A percentile compares a stretch with the other conserved stretches of the same genome.
Conservation (phyloP, 495 filamentous ascomycete species). For the Annulohypoxylon moriforme region DNA sequence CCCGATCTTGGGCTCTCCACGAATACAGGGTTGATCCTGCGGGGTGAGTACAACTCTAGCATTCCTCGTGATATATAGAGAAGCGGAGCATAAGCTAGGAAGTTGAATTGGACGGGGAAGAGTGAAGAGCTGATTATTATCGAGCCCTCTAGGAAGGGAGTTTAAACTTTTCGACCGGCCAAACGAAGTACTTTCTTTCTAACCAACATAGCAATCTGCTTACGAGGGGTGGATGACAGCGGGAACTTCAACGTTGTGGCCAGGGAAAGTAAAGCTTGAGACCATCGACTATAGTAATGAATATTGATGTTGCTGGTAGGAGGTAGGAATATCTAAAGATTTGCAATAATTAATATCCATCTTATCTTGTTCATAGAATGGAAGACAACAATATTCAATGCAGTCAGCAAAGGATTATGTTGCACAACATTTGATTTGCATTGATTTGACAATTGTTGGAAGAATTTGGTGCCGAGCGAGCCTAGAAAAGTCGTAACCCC, state of each 20-base stretch:
- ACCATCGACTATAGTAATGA: background rate
- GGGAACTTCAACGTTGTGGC: background rate
- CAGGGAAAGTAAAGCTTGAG: background rate
- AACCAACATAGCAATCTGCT: background rate
- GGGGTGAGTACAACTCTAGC: constrained; percentile 7
- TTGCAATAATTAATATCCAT: background rate
- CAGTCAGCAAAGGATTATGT: constrained; percentile 16
- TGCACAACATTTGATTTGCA: constrained; percentile 13
- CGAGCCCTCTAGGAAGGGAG: background rate
- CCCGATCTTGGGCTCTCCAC: background rate
- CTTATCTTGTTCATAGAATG: constrained; percentile 1
- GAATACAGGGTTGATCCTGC: constrained; percentile 8
- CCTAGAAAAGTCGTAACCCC: background rate
- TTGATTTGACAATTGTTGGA: constrained; percentile 8
- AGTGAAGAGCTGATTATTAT: background rate
- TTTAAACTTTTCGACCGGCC: background rate
- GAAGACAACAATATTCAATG: background rate
- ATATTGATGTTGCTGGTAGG: background rate
- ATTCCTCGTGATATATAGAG: constrained; percentile 1
- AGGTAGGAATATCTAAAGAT: background rate
- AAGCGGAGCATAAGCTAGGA: background rate
- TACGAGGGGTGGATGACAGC: background rate
- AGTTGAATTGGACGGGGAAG: background rate
- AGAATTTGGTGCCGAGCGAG: background rate
- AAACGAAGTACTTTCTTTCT: background rate